Base-by-base conservation (phyloP, 805 yeast species). In the Monosporozyma unispora region DNA sequence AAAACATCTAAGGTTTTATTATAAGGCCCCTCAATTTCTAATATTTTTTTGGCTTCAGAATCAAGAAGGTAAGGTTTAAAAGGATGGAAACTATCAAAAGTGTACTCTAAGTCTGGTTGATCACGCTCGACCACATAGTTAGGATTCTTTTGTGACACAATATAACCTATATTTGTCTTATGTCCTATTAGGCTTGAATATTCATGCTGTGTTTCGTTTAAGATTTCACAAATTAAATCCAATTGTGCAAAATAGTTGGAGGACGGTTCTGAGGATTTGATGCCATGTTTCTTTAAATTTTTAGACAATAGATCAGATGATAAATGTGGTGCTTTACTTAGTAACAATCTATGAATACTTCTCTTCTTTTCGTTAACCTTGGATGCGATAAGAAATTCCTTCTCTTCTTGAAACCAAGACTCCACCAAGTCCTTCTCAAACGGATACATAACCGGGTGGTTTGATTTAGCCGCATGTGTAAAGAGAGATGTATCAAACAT, bases 1-100 rank as follows among this genome's bases (percentile, higher is more conserved):
- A 86, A 91, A 39, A 70, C 72, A 65, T 91, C 99, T 19, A 91
- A 74, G 0, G 97, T 83, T 50, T 78, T 77, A 61, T 88, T 90
- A 64, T 88, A 91, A 2, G 52, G 51, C 0, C 93, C 89, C 7
- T 70, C 66, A 12, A 80, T 67, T 18, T 69, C 70, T 2, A 76
- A 70, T 19, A 81, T 59, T 21, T 70, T 57, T 8, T 57, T 52
- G 1, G 56, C 54, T 8, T 68, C 72, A 1, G 56, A 55, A 9
- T 67, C 64, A 10, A 64, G 71, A 46, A 75, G 66, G 48, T 61
- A 58, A 2, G 89, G 88, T 44, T 67, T 56, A 60, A 81, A 84
- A 0, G 91, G 90, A 59, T 81, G 85, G 59, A 82, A 84, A 48
- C 80, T 84, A 45, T 83, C 89, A 54, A 72, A 81, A 1, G 79